phyloP scores from a whole-genome alignment of 805 yeast genomes.

The Yarrowia keelungensis region DNA sequence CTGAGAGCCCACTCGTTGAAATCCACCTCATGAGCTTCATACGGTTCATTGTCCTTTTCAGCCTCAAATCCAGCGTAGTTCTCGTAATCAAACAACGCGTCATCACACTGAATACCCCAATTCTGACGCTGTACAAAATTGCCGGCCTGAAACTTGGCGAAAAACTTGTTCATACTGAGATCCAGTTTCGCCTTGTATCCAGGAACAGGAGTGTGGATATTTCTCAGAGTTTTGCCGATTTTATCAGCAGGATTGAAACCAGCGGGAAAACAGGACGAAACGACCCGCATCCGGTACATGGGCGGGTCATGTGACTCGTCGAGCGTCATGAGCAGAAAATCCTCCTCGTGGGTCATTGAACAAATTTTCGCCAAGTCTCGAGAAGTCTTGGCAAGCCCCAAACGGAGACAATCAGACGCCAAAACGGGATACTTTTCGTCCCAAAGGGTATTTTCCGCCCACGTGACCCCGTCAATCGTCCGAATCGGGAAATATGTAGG shows the following conservation, averaged over 20 bases:
- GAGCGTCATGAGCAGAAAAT: conserved; percentile 62
- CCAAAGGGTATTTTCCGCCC: conserved; percentile 52
- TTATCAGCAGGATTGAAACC: conserved; percentile 71
- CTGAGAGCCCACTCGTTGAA: conserved; percentile 53
- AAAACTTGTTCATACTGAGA: conserved; percentile 77
- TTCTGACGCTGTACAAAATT: conserved; percentile 76
- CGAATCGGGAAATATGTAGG: conserved; percentile 58
- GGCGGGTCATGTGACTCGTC: conserved; percentile 56
- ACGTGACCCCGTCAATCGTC: conserved; percentile 44
- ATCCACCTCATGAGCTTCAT: conserved; percentile 64
- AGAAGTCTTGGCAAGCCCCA: conserved; percentile 4
- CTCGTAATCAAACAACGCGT: conserved; percentile 44
- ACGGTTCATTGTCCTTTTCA: conserved; percentile 57
- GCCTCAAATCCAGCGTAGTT: conserved; percentile 73
- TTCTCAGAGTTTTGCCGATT: conserved; percentile 66
- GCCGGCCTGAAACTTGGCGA: conserved; percentile 63
- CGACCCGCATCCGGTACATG: conserved; percentile 62
- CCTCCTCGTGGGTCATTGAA: conserved; percentile 58
- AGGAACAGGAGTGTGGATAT: conserved; percentile 72
- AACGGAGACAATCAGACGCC: neutral
- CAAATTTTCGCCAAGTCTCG: conserved; percentile 32
- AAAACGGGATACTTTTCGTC: conserved; percentile 45
- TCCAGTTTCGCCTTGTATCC: conserved; percentile 69
- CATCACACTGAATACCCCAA: conserved; percentile 66
- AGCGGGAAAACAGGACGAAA: conserved; percentile 67